Conservation (phyloP, 1,139 yeast genomes). For the Zygoascus sp. region DNA sequence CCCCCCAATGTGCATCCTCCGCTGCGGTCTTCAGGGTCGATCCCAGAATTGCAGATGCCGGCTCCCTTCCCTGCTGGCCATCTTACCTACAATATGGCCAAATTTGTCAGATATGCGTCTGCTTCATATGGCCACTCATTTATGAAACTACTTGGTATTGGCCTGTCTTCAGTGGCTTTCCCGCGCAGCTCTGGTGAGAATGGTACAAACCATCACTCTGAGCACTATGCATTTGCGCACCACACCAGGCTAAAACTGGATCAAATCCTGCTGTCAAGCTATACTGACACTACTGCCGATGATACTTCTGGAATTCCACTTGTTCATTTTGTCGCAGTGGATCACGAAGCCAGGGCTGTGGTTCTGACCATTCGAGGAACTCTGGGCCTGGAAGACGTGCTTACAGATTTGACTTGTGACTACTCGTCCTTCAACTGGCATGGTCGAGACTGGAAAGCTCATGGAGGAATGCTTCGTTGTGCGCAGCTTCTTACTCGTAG, state of each 20-base stretch:
- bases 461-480: constrained; percentile 35
- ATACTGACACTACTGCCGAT: constrained; percentile 28
- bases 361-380: constrained; percentile 37
- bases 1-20: too few species aligned
- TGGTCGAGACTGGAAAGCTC: constrained; percentile 31
- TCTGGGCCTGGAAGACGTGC: constrained; percentile 34
- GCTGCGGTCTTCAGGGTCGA: constrained; percentile 2
- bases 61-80: constrained; percentile 29
- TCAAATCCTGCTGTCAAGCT: constrained; percentile 33
- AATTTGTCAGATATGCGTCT: constrained; percentile 33
- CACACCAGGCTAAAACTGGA: constrained; percentile 32
- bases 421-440: constrained; percentile 33
- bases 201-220: constrained; percentile 27
- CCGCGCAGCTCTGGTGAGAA: constrained; percentile 8
- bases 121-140: constrained; percentile 38
- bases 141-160: constrained; percentile 34
- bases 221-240: constrained; percentile 35
- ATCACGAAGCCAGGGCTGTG: constrained; percentile 33
- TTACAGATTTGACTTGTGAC: constrained; percentile 35
- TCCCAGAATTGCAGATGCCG: neutral
- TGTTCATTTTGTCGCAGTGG: constrained; percentile 34
- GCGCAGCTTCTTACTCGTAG: constrained; percentile 28
- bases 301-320: constrained; percentile 32
- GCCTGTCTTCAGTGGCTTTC: constrained; percentile 18
- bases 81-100: constrained; percentile 31